Conservation (phyloP, 176 grass and related monocot species). For the Aegilops speltoides region DNA sequence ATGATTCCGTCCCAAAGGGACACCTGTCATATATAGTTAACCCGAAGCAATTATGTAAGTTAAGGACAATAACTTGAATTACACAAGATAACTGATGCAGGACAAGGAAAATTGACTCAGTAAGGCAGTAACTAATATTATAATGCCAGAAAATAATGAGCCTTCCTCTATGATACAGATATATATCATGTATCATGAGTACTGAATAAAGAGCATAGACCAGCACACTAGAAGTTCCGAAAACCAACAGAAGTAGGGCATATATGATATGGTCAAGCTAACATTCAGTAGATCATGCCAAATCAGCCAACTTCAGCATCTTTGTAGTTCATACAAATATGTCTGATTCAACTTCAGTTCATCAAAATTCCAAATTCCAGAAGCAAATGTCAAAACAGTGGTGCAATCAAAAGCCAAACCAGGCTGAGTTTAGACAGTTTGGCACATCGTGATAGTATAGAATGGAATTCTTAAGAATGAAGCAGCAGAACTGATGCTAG, state of each 20-base stretch:
- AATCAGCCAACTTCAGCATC: background rate
- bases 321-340: background rate
- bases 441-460: background rate
- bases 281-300: background rate
- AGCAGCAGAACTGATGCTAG: background rate
- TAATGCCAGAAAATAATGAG: no score
- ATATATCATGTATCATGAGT: no score
- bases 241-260: background rate
- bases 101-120: background rate
- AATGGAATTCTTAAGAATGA: background rate
- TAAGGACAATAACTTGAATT: background rate
- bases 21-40: slow-evolving; percentile 46
- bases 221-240: no score
- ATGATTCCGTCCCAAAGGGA: slow-evolving; percentile 99
- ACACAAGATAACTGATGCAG: background rate
- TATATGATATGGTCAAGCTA: background rate
- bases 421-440: background rate
- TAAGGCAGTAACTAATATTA: background rate
- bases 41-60: background rate
- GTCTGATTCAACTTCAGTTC: background rate
- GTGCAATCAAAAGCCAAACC: background rate
- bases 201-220: no score
- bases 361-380: background rate
- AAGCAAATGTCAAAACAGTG: background rate
- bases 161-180: no score